Percentiles rank a stretch among this genome's conserved stretches.
Conservation (phyloP, 202 grass and related monocot species). For the Musa balbisiana region DNA sequence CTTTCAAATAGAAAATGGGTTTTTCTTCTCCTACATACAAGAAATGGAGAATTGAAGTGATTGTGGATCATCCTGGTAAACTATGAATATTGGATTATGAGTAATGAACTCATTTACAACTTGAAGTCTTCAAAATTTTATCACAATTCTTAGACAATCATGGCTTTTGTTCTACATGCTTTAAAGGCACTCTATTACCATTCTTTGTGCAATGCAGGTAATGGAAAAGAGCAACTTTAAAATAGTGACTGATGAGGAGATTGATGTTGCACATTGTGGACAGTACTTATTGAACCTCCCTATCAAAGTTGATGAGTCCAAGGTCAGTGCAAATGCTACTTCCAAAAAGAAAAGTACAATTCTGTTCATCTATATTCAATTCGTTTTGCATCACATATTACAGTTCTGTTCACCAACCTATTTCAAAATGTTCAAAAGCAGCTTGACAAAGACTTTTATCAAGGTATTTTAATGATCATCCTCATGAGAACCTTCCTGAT, state of each 20-base stretch:
- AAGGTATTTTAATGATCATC: constrained; percentile 83
- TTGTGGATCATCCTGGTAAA: neutral
- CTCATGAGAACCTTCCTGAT: constrained; percentile 73
- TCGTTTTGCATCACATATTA: neutral
- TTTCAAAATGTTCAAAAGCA: constrained; percentile 28
- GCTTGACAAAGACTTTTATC: constrained; percentile 79
- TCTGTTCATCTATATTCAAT: neutral
- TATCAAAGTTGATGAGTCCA: constrained; percentile 93
- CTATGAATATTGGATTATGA: neutral
- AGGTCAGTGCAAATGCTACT: constrained; percentile 31
- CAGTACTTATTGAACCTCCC: constrained; percentile 92
- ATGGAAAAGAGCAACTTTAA: constrained; percentile 99
- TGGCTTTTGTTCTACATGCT: neutral
- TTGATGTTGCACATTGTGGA: constrained; percentile 82
- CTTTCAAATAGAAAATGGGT: too few species aligned
- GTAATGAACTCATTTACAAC: too few species aligned
- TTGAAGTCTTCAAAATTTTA: too few species aligned
- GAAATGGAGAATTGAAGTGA: neutral
- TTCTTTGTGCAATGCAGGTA: constrained; percentile 33
- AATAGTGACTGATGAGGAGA: constrained; percentile 86
- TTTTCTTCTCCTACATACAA: neutral
- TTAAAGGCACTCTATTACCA: neutral
- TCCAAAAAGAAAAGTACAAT: neutral
- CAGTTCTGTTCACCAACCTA: constrained; percentile 6
- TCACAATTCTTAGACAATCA: neutral